phyloP scores from a whole-genome alignment of 2,329 filamentous ascomycete species.

The Fusarium guadeloupense region DNA sequence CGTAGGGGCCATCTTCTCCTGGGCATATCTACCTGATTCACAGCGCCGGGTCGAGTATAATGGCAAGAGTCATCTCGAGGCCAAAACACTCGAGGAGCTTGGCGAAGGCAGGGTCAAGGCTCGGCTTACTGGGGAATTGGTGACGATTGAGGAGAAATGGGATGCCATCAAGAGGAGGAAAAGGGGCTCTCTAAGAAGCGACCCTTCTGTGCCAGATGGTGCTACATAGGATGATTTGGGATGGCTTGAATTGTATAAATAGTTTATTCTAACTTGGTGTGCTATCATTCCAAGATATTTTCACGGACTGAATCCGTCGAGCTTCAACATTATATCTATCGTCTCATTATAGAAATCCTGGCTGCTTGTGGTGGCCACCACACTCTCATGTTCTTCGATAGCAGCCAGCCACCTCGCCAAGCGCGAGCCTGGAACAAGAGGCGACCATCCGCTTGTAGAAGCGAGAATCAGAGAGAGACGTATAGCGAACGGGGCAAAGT shows the following conservation, averaged over 20 bases:
- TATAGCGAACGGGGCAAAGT: constrained; percentile 79
- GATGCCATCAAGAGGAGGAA: constrained; percentile 50
- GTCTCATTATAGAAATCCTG: constrained; percentile 64
- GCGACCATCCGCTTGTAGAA: constrained; percentile 72
- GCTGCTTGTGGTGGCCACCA: constrained; percentile 73
- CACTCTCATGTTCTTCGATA: constrained; percentile 69
- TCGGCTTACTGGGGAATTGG: constrained; percentile 54
- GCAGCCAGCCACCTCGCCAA: constrained; percentile 77
- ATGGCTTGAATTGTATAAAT: neutral
- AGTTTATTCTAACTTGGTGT: too few relatives aligned
- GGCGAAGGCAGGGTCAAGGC: constrained; percentile 59
- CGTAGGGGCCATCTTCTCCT: constrained; percentile 60
- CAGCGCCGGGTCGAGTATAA: constrained; percentile 54
- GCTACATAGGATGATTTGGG: constrained; percentile 12
- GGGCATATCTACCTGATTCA: constrained; percentile 61
- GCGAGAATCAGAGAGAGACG: constrained; percentile 72
- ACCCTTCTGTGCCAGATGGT: constrained; percentile 37
- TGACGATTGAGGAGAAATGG: constrained; percentile 57
- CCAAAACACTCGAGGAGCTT: constrained; percentile 60
- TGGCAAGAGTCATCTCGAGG: constrained; percentile 52
- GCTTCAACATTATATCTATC: constrained; percentile 60
- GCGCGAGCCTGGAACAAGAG: constrained; percentile 68
- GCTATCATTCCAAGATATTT: too few relatives aligned
- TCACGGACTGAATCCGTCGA: neutral
- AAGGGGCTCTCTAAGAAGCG: constrained; percentile 36